A percentile compares a stretch with the other conserved stretches of the same genome.
Conservation (phyloP, 1,139 yeast species). For the Schizosaccharomyces versatilis region DNA sequence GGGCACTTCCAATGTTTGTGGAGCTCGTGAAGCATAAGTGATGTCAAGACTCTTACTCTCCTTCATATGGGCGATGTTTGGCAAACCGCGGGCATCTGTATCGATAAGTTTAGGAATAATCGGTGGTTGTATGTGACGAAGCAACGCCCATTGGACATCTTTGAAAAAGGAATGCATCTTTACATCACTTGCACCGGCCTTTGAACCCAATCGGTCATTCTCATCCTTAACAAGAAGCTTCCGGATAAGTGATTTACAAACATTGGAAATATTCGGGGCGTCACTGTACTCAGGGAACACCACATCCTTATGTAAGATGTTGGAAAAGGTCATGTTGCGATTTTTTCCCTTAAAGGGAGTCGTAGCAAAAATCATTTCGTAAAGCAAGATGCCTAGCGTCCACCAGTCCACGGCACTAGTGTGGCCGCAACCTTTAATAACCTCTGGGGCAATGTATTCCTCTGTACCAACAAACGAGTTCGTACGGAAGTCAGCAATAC, state of each 20-base stretch:
- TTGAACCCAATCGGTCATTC: constrained; percentile 64
- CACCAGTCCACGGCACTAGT: constrained; percentile 98
- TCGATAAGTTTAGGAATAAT: constrained; percentile 67
- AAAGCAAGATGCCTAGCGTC: constrained; percentile 81
- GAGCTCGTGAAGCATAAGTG: constrained; percentile 14
- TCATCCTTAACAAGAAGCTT: constrained; percentile 77
- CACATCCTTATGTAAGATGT: constrained; percentile 65
- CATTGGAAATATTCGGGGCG: constrained; percentile 37
- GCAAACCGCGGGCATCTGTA: constrained; percentile 22
- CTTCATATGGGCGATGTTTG: constrained; percentile 16
- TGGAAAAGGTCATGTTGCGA: constrained; percentile 72
- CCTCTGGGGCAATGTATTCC: constrained; percentile 95
- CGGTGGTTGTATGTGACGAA: constrained; percentile 83
- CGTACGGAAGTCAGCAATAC: constrained; percentile 87
- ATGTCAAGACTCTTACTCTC: constrained; percentile 19
- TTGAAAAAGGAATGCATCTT: constrained; percentile 80
- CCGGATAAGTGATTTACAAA: constrained; percentile 56
- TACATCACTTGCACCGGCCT: constrained; percentile 83
- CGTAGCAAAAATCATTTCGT: constrained; percentile 84
- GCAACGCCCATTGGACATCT: constrained; percentile 79
- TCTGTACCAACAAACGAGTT: constrained; percentile 96
- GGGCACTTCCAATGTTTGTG: constrained; percentile 19
- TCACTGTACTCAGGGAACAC: constrained; percentile 30
- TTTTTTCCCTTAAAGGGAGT: constrained; percentile 89
- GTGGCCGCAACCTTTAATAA: constrained; percentile 87